phyloP scores from a whole-genome alignment of 202 grass and related monocot species.

The Elaeis oleifera region DNA sequence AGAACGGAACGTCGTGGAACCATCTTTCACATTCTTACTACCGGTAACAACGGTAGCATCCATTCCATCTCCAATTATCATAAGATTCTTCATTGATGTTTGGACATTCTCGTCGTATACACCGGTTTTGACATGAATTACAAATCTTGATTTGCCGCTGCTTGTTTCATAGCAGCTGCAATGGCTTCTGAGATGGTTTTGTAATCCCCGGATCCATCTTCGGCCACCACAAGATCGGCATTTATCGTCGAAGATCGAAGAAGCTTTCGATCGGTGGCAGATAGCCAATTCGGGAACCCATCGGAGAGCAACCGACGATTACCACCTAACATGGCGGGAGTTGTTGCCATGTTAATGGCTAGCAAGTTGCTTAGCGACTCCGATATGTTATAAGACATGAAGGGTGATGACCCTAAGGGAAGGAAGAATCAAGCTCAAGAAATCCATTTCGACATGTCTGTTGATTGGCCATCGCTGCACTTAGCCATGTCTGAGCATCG shows the following conservation, averaged over 20 bases:
- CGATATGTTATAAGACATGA: background rate
- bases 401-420: background rate
- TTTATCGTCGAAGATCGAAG: constrained; percentile 1
- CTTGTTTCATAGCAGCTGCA: background rate
- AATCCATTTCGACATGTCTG: constrained; percentile 9
- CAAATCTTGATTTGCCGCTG: background rate
- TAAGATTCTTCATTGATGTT: constrained; percentile 2
- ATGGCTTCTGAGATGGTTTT: constrained; percentile 5
- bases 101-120: constrained; percentile 4
- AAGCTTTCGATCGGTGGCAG: constrained; percentile 1
- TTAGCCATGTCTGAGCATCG: constrained; percentile 12
- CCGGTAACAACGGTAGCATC: constrained; percentile 2
- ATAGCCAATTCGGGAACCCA: constrained; percentile 5
- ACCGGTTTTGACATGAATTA: constrained; percentile 7
- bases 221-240: constrained; percentile 10
- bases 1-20: constrained; percentile 7
- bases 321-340: background rate
- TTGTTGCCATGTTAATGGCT: constrained; percentile 1
- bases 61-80: constrained; percentile 20
- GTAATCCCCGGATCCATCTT: constrained; percentile 5
- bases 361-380: constrained; percentile 14
- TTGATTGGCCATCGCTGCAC: constrained; percentile 12
- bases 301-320: constrained; percentile 6
- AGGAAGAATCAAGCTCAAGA: background rate
- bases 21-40: constrained; percentile 12